Base-by-base conservation (phyloP, 2,329 filamentous ascomycete genomes). In the Fonsecaea pugnacius region DNA sequence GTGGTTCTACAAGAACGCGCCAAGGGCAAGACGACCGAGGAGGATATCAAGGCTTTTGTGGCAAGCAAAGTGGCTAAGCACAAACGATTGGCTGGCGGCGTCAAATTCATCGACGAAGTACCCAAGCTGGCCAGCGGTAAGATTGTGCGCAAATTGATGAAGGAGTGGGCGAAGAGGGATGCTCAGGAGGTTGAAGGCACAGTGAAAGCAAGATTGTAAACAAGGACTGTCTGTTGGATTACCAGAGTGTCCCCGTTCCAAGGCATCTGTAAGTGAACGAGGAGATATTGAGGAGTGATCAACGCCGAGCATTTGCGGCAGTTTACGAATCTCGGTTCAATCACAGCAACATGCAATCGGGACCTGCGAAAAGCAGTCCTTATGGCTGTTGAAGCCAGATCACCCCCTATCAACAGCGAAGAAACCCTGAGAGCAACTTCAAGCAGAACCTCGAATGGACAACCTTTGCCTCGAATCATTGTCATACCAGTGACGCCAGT, bases 121-220 rank as follows among this genome's bases (percentile, higher is more conserved):
- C 84, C 85, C 0, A 86, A 85, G 72, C 74, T 85, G 52, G 80
- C 82, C 12, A 83, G 81, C 64, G 85, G 85, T 8, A 87, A 87
- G 78, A 86, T 87, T 57, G 78, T 83, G 72, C 77, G 84, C 55
- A 85, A 85, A 69, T 72, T 82, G 5, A 76, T 87, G 76, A 80
- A 82, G 68, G 83, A 85, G 50, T 86, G 83, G 84, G 80, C 84
- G 6, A 85, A 84, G 57, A 21, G 66, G 35, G 67, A 69, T 51
- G 68, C 68, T 87, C 73, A 82, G 81, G 67, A 85, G 88, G 74
- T 85, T 85, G 74, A 82, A 83, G 70, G 79, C 83, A 68, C 87
- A 87, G 0, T 80, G 86, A 30, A 92, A 87, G 80, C 74, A 92
- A 72, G 92, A 82, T 77, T 71, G 1, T 71, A 48, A 18, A 48